These are phyloP conservation scores for Pseudogymnoascus sp. DNA, from an alignment of 2,329 filamentous ascomycete species.

Conservation along the genomic window DNA sequence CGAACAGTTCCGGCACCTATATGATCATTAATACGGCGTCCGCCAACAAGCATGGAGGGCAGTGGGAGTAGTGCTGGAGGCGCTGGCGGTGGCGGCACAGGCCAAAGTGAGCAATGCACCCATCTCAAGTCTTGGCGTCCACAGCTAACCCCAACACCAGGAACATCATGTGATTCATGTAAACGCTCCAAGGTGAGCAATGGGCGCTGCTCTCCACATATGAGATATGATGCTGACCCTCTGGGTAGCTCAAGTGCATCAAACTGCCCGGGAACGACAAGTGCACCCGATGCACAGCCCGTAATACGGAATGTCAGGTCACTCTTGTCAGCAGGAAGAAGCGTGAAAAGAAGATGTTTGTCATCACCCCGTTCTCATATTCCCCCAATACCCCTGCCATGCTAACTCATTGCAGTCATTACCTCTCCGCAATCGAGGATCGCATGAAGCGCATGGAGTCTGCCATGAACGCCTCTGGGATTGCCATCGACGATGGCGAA, in stretches of 20 bases:
- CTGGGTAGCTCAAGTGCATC: slow-evolving; percentile 15
- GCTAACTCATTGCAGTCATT: slow-evolving; percentile 5
- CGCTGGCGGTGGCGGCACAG: background rate
- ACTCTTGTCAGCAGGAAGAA: slow-evolving; percentile 22
- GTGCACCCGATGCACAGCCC: slow-evolving; percentile 18
- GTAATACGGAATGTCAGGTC: slow-evolving; percentile 19
- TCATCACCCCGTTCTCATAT: background rate
- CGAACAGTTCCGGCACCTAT: background rate
- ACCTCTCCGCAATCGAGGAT: slow-evolving; percentile 19
- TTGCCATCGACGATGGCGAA: background rate
- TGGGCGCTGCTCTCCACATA: background rate
- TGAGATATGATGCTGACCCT: background rate
- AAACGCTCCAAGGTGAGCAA: slow-evolving; percentile 21
- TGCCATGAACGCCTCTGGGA: slow-evolving; percentile 16
- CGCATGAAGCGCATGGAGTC: slow-evolving; percentile 22
- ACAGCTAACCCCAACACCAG: background rate
- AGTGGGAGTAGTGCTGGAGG: slow-evolving; percentile 4
- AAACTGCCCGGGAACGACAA: slow-evolving; percentile 17
- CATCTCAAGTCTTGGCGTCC: slow-evolving; percentile 1
- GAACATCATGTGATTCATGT: slow-evolving; percentile 22
- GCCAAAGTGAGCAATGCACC: background rate
- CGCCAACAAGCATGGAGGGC: background rate
- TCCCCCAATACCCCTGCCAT: slow-evolving; percentile 8
- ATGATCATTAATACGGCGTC: background rate
- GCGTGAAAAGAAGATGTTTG: slow-evolving; percentile 18